Evolutionary conservation across 1,139 yeast species (phyloP), one percentile per base, ranked within the genome.

Genomic region (Hyphopichia burtonii): DNA sequence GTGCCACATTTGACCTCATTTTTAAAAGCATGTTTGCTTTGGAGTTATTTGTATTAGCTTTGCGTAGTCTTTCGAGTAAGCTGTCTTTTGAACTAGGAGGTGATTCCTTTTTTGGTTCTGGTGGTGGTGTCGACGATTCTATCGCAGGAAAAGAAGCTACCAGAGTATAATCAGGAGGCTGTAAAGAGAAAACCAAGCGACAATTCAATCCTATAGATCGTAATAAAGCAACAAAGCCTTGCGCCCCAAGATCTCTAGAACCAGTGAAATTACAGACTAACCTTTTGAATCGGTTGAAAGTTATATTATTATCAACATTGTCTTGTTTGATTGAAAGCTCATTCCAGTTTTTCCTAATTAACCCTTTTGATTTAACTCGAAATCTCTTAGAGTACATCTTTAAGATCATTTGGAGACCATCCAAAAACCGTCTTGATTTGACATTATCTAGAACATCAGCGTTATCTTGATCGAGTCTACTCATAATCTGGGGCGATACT

Each of bases 161-260:
- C 15, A 61, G 50, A 0, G 93, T 82, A 53, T 82, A 85, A 58
- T 93, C 97, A 0, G 96, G 91, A 0, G 96, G 93, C 56, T 94
- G 99, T 19, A 91, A 54, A 0, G 96, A 90, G 52, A 83, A 82
- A 0, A 90, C 82, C 22, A 93, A 64, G 36, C 99, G 68, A 0
- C 94, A 83, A 38, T 82, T 77, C 23, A 93, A 67, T 1, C 87
- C 89, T 12, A 86, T 65, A 1, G 91, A 73, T 45, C 98, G 65
- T 37, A 90, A 61, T 2, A 91, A 56, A 0, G 88, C 80, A 9
- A 89, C 90, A 64, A 89, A 90, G 0, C 96, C 97, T 55, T 89
- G 96, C 0, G 94, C 90, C 0, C 86, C 87, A 6, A 88, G 46
- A 55, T 93, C 98, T 33, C 88, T 65, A 2, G 89, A 80, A 0